phyloP scores from a whole-genome alignment of 345 rosid species.

The Sisymbrium irio region DNA sequence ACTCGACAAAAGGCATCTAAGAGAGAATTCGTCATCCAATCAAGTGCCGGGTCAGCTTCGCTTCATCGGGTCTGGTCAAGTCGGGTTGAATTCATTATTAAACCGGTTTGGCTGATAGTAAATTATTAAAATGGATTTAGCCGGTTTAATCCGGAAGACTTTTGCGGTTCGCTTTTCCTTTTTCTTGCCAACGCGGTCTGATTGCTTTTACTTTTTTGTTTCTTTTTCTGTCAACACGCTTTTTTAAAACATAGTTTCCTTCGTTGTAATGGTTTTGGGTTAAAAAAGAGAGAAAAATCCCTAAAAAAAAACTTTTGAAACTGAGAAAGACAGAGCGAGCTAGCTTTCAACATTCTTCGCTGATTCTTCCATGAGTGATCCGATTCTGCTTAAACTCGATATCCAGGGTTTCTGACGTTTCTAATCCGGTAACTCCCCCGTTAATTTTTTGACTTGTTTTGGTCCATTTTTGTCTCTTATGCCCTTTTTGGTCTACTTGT shows the following conservation, averaged over 20 bases:
- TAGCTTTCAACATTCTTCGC: background rate
- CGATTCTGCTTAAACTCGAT: conserved; percentile 8
- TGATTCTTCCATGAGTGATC: conserved; percentile 32
- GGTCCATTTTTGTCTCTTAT: background rate
- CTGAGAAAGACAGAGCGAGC: conserved; percentile 14
- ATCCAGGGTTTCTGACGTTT: conserved; percentile 23
- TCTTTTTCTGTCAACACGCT: conserved; percentile 21
- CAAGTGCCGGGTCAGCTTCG: background rate
- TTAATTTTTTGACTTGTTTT: background rate
- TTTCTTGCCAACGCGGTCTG: background rate
- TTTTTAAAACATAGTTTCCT: conserved; percentile 6
- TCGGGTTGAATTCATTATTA: background rate
- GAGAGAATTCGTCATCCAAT: conserved; percentile 6
- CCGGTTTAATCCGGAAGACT: conserved; percentile 13
- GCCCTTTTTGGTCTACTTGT: conserved; percentile 12
- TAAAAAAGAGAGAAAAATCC: background rate
- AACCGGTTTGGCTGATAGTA: background rate
- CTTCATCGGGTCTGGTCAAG: conserved; percentile 6
- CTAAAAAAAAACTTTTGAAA: conserved; percentile 24
- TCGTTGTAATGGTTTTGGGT: conserved; percentile 20
- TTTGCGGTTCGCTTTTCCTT: background rate
- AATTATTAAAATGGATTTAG: background rate
- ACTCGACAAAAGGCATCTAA: conserved; percentile 17
- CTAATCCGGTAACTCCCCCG: conserved; percentile 19
- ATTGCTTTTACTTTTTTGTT: background rate